These are phyloP conservation scores for Meredithiella fracta DNA, from an alignment of 2,329 filamentous ascomycete species.

Conservation along the genomic window DNA sequence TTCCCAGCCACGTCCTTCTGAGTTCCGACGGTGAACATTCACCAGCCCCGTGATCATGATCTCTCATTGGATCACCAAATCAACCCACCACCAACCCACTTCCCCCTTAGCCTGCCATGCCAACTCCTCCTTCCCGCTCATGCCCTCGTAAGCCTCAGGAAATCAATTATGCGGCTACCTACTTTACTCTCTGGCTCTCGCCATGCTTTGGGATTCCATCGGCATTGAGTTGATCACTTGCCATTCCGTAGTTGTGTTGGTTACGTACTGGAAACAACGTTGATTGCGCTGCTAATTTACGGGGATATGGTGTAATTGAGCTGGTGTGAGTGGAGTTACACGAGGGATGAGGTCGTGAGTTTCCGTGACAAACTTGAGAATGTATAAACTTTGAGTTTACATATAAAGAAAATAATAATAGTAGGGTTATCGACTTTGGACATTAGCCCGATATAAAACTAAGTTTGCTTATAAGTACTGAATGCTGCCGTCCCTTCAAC, in stretches of 20 bases:
- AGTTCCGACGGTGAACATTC: too few relatives aligned
- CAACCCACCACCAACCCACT: not conserved
- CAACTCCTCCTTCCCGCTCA: not conserved
- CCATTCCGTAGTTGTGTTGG: not conserved
- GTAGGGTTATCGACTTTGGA: too few relatives aligned
- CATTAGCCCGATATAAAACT: not conserved
- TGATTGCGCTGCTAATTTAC: too few relatives aligned
- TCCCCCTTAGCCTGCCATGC: not conserved
- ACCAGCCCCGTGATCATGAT: too few relatives aligned
- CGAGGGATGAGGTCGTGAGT: too few relatives aligned
- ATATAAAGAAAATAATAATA: too few relatives aligned
- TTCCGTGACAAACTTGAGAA: too few relatives aligned
- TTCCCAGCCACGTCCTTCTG: too few relatives aligned
- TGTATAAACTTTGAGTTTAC: too few relatives aligned
- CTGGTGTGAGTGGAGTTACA: not conserved
- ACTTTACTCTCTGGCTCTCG: not conserved
- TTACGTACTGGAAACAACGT: constrained; percentile 5
- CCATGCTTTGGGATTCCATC: not conserved
- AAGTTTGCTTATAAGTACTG: not conserved
- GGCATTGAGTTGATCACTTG: constrained; percentile 1
- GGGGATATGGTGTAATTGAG: too few relatives aligned
- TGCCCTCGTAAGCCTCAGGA: not conserved
- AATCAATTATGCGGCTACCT: not conserved
- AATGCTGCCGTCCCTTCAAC: not conserved
- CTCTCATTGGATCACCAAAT: not conserved